Base-by-base conservation (phyloP, 2,329 filamentous ascomycete genomes). In the Claviceps arundinis region DNA sequence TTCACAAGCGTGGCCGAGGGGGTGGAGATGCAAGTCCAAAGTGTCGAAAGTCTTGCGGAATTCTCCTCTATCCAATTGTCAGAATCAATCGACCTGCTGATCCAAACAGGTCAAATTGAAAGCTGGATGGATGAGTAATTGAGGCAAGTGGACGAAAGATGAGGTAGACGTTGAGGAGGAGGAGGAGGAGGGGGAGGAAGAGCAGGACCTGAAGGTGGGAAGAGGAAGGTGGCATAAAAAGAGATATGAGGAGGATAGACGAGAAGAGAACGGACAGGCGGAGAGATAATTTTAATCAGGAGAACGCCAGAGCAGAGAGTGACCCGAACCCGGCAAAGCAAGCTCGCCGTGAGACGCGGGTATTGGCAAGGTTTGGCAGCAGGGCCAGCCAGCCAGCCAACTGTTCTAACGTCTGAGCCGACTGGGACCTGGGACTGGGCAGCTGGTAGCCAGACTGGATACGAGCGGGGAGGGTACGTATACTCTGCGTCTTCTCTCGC, bases 181-280 rank as follows among this genome's bases (percentile, higher is more conserved):
- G 65, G 65, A 34, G 38, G 14, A 34, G 26, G n/a, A 19, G 8
- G 4, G 37, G n/a, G 30, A 64, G 64, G 61, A 63, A 63, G 64
- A 64, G 64, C 60, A 63, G 66, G 65, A 64, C 57, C 61, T 66
- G 64, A 64, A 41, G 40, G 66, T 66, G 63, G 58, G 62, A 67
- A 64, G 65, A n/a, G 16, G 40, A 41, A 53, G 53, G 55, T 53
- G 54, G 48, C 52, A 59, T 57, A 56, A 71, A 73, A 73, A 26
- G 30, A 72, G 65, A 73, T 73, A 71, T 71, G 73, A 76, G 70
- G 69, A 75, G 70, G 71, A 74, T 70, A 67, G 68, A 72, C 68
- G 67, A 71, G 70, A 71, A 66, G 70, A 70, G 73, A 73, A 74
- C 73, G 73, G 75, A 77, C 72, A 74, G 73, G 74, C 71, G 71